phyloP scores from a whole-genome alignment of 2,329 filamentous ascomycete genomes.

The Nemania serpens region DNA sequence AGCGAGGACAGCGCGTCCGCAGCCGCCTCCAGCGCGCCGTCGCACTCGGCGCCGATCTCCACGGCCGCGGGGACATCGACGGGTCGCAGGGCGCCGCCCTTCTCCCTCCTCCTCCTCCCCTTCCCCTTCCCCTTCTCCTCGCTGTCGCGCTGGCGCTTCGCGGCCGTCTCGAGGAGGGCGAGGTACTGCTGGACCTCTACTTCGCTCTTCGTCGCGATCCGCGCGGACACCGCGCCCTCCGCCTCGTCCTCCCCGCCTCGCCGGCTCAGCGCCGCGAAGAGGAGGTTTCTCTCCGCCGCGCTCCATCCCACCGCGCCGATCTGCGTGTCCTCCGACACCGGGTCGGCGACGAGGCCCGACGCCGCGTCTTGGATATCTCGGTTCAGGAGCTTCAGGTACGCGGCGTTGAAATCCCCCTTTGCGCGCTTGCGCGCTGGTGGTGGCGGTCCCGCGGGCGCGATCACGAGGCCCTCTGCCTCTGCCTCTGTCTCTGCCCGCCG shows the following conservation, averaged over 20 bases:
- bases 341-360: conserved; percentile 37
- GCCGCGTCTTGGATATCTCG: conserved; percentile 61
- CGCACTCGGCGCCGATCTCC: conserved; percentile 72
- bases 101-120: conserved; percentile 42
- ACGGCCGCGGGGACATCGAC: conserved; percentile 71
- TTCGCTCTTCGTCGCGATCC: conserved; percentile 71
- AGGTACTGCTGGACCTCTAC: conserved; percentile 76
- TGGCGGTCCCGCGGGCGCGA: conserved; percentile 34
- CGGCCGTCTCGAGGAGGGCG: conserved; percentile 59
- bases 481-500: conserved; percentile 24
- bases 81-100: conserved; percentile 46
- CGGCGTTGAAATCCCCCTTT: conserved; percentile 48
- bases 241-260: conserved; percentile 69
- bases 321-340: conserved; percentile 53
- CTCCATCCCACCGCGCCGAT: conserved; percentile 75
- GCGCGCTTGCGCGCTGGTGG: conserved; percentile 49
- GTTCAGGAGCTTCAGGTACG: conserved; percentile 60
- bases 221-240: conserved; percentile 62
- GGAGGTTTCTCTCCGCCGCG: conserved; percentile 67
- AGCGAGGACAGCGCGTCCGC: conserved; percentile 68
- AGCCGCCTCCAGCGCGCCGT: conserved; percentile 66
- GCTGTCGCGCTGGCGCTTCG: conserved; percentile 40
- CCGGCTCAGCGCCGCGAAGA: conserved; percentile 69
- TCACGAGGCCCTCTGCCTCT: not conserved
- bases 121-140: not conserved